Percentiles rank a stretch among this genome's conserved stretches.
Conservation (phyloP, 108 stramenopile species). For the Nitzschia putrida region DNA sequence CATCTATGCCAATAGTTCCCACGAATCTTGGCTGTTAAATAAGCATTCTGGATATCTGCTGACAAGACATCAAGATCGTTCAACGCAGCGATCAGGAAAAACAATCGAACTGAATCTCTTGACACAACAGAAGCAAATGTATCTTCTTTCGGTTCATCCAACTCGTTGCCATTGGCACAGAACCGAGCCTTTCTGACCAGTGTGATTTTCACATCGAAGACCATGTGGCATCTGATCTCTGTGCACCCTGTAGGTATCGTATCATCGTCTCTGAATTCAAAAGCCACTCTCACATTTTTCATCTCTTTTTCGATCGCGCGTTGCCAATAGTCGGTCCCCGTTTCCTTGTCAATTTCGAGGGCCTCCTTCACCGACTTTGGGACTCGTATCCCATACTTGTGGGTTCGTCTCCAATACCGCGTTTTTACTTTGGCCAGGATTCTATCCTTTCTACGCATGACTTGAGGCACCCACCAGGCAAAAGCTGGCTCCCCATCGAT, state of each 20-base stretch:
- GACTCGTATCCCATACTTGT: constrained; percentile 41
- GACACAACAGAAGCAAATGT: constrained; percentile 47
- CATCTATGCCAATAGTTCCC: constrained; percentile 28
- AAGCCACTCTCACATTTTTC: constrained; percentile 40
- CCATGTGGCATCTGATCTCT: constrained; percentile 33
- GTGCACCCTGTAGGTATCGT: constrained; percentile 23
- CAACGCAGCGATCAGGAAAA: constrained; percentile 40
- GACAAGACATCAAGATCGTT: constrained; percentile 29
- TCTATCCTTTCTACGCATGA: constrained; percentile 11
- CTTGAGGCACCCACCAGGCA: constrained; percentile 47
- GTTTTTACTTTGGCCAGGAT: constrained; percentile 46
- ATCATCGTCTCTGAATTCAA: constrained; percentile 23
- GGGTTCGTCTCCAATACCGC: constrained; percentile 44
- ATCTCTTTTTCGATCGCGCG: constrained; percentile 47
- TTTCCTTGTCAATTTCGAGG: constrained; percentile 31
- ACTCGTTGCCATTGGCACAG: constrained; percentile 42
- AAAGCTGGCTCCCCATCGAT: constrained; percentile 48
- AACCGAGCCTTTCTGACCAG: constrained; percentile 25
- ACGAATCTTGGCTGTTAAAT: constrained; percentile 26
- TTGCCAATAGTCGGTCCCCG: constrained; percentile 32
- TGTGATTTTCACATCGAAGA: constrained; percentile 53
- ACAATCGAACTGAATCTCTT: constrained; percentile 46
- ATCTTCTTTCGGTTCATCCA: constrained; percentile 25
- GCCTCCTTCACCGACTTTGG: constrained; percentile 44
- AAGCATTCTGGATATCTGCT: constrained; percentile 47